Evolutionary conservation across 306 rosid species (phyloP), one percentile per base, ranked within the genome.

Genomic region (Bauhinia variegata): DNA sequence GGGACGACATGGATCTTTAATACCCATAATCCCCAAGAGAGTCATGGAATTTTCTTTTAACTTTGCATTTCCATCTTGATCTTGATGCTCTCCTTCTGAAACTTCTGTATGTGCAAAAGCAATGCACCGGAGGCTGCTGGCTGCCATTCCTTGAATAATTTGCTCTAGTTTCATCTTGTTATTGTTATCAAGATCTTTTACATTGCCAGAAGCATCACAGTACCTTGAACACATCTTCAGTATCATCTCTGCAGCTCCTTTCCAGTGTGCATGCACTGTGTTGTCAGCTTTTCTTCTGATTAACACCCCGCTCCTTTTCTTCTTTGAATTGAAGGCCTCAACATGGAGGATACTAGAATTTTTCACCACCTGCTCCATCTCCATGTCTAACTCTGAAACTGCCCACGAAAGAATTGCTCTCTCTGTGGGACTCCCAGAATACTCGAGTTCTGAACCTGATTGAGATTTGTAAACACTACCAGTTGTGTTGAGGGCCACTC

Each of bases 391-490:
- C 30, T 80, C 73, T 8, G 11, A 2, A 41, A 71, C 73, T 30
- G 84, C 84, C 86, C 82, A 84, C 1, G 77, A 84, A 63, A 84
- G 84, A 48, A 84, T 72, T 8, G 88, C 82, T 8, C 80, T 75
- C 65, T 80, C 86, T 5, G 84, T 80, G 33, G 84, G 84, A 60
- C 84, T 78, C 0, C 86, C 80, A 0, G 78, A 61, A 68, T 77
- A 42, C 67, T 84, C 83, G 6, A 63, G 58, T 14, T 58, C 60
- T 0, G 72, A 67, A 12, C 34, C 61, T 39, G n/a, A 54, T 4
- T 1, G 71, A 32, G 86, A 34, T n/a, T 4, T 62, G 73, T 70
- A 77, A 34, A 77, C 63, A 59, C 76, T 67, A 7, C 83, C 85
- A 0, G 82, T 84, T 0, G 83, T 84, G 71, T 80, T 84, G 2